Evolutionary conservation across 495 filamentous ascomycete species (phyloP), one percentile per base, ranked within the genome.

Genomic region (Venustampulla echinocandica): DNA sequence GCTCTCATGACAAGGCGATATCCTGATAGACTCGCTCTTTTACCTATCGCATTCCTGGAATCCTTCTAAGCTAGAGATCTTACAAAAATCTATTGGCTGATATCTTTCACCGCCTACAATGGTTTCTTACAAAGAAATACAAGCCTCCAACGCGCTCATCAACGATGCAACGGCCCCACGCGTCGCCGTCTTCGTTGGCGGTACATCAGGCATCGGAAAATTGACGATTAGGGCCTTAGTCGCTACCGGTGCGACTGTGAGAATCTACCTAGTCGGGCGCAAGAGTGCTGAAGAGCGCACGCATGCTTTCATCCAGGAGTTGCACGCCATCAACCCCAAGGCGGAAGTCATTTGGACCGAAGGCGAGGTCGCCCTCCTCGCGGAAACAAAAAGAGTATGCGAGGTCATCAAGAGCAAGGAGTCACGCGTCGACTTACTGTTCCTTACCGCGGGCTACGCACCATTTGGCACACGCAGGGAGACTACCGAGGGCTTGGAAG

Each of bases 181-280:
- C 4, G 41, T 44, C 40, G 25, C 41, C 4, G 39, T 50, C 39
- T 50, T 50, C 32, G 65, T 69, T 6, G 67, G 69, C 30, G 69
- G 58, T 24, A 69, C 68, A 5, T 55, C 57, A 34, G 66, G 66
- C 24, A 69, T 69, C 36, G 61, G 64, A 30, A 50, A 55, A 36
- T 49, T 41, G 33, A 66, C 66, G 10, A 54, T 61, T 3, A 56
- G 54, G 18, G 66, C 62, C 38, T 58, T 67, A 21, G 61, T 60
- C 9, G 34, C 60, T 1, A 46, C 34, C 1, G 4, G 37, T 42
- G 21, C 23, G 21, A 27, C 4, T 22, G 21, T 42, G 19, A 52
- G 47, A 15, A 49, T 63, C 15, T 69, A 67, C 44, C 57, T 69
- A 37, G 42, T 69, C 27, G 66, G 66, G 15, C 61, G 70, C 21